phyloP scores from a whole-genome alignment of 1,139 yeast species.

The Nematodospora anomalae region DNA sequence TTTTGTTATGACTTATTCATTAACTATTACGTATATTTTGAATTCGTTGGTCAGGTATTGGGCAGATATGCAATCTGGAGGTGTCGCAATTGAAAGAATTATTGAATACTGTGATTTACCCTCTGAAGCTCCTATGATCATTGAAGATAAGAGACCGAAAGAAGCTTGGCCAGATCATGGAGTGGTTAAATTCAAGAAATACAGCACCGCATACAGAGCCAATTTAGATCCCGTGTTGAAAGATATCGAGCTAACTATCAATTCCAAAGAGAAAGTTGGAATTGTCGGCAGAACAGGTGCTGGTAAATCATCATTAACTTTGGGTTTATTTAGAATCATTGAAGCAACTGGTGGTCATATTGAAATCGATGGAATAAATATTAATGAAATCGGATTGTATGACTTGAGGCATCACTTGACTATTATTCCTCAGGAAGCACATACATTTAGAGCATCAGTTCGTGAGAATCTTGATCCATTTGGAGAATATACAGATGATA shows the following conservation, averaged over 20 bases:
- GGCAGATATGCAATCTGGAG: constrained; percentile 33
- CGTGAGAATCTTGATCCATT: constrained; percentile 65
- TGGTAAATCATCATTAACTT: constrained; percentile 35
- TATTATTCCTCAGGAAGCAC: constrained; percentile 72
- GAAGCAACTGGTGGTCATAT: constrained; percentile 32
- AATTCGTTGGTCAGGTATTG: constrained; percentile 29
- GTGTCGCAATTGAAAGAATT: constrained; percentile 34
- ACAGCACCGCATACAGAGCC: constrained; percentile 33
- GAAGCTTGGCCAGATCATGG: constrained; percentile 31
- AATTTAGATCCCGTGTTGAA: constrained; percentile 33
- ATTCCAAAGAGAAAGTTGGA: constrained; percentile 34
- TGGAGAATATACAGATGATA: constrained; percentile 47
- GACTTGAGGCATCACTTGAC: constrained; percentile 57
- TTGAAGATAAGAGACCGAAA: constrained; percentile 24
- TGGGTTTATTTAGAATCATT: constrained; percentile 35
- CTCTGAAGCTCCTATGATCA: constrained; percentile 29
- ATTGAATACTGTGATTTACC: constrained; percentile 32
- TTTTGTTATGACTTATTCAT: constrained; percentile 34
- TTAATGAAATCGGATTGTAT: constrained; percentile 45
- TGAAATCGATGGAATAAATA: constrained; percentile 51
- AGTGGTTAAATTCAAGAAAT: constrained; percentile 27
- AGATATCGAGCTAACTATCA: constrained; percentile 25
- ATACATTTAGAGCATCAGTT: constrained; percentile 63
- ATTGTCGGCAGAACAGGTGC: constrained; percentile 42
- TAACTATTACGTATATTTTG: constrained; percentile 27